A percentile compares a stretch with the other conserved stretches of the same genome.
These are phyloP conservation scores for Hypoxylon sp. DNA, from an alignment of 2,329 filamentous ascomycete species.

Conservation along the genomic window DNA sequence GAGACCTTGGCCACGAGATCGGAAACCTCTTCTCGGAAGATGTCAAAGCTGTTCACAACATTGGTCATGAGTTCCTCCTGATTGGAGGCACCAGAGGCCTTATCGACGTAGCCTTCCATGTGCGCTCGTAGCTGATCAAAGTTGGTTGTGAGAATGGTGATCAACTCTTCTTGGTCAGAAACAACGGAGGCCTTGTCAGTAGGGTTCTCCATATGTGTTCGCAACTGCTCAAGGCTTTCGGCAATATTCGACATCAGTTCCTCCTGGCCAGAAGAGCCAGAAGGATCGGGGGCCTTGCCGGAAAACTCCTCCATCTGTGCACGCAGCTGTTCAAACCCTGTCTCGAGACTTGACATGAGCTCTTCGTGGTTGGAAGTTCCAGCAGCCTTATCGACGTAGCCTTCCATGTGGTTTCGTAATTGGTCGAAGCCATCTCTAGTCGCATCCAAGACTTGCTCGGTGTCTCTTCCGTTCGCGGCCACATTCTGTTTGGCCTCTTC, in stretches of 20 bases:
- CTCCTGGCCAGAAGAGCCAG: conserved; percentile 76
- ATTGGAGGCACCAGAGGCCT: conserved; percentile 70
- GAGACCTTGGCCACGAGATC: conserved; percentile 63
- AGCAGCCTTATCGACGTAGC: conserved; percentile 76
- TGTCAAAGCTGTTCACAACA: conserved; percentile 71
- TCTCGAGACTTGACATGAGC: conserved; percentile 73
- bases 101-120: conserved; percentile 83
- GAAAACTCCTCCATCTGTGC: conserved; percentile 83
- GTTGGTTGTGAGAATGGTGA: conserved; percentile 70
- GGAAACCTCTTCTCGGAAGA: conserved; percentile 72
- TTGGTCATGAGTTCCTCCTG: conserved; percentile 82
- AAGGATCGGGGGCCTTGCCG: conserved; percentile 65
- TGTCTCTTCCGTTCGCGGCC: conserved; percentile 79
- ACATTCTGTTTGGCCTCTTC: conserved; percentile 79
- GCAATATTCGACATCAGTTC: conserved; percentile 77
- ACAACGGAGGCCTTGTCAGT: conserved; percentile 75
- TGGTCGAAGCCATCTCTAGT: conserved; percentile 83
- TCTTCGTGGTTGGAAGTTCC: conserved; percentile 79
- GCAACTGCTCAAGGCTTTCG: conserved; percentile 74
- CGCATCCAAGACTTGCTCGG: conserved; percentile 87
- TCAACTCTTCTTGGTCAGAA: conserved; percentile 78
- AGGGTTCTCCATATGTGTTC: conserved; percentile 81
- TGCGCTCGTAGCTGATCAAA: conserved; percentile 77
- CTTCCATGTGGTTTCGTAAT: conserved; percentile 80
- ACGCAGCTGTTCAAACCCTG: conserved; percentile 76